Evolutionary conservation across 257 asterid genomes (phyloP).

Genomic region (Rauvolfia tetraphylla): DNA sequence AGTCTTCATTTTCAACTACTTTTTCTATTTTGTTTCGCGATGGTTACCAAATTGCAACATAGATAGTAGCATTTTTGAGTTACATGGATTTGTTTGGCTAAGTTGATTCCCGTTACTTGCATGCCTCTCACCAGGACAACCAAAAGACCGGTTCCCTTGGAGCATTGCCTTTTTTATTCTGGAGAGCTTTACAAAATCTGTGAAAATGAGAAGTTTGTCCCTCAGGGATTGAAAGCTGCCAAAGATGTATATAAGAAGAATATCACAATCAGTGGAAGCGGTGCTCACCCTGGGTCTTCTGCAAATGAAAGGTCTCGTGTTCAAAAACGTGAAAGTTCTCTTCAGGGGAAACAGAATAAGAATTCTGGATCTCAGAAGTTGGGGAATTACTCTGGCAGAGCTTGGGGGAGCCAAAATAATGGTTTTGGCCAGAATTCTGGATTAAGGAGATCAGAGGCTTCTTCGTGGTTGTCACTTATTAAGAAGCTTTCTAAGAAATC

Average conservation of each 20-base stretch:
- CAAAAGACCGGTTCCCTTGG: conserved; percentile 97
- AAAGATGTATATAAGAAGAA: conserved; percentile 64
- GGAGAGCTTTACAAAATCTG: conserved; percentile 92
- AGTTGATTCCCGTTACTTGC: conserved; percentile 15
- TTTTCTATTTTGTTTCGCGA: not conserved
- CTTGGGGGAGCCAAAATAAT: conserved; percentile 49
- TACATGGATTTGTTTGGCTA: conserved; percentile 5
- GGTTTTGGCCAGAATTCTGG: conserved; percentile 48
- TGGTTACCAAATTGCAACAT: conserved; percentile 1
- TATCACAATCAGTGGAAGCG: conserved; percentile 36
- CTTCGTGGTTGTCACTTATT: conserved; percentile 78
- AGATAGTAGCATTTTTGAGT: not conserved
- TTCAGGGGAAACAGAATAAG: conserved; percentile 35
- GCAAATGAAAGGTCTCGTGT: conserved; percentile 35
- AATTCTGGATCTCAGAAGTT: conserved; percentile 33
- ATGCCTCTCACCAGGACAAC: conserved; percentile 62
- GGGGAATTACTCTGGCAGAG: conserved; percentile 34
- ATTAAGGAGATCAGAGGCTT: conserved; percentile 81
- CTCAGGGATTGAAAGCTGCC: conserved; percentile 85
- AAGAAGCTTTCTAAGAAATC: conserved; percentile 76
- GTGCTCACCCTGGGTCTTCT: conserved; percentile 51
- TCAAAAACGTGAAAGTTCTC: conserved; percentile 32
- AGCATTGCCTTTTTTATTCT: conserved; percentile 84
- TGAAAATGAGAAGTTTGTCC: conserved; percentile 76
- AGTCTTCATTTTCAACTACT: conserved; percentile 9